Conservation (phyloP, 352 stramenopile genomes). For the Pythium vanterpoolii region DNA sequence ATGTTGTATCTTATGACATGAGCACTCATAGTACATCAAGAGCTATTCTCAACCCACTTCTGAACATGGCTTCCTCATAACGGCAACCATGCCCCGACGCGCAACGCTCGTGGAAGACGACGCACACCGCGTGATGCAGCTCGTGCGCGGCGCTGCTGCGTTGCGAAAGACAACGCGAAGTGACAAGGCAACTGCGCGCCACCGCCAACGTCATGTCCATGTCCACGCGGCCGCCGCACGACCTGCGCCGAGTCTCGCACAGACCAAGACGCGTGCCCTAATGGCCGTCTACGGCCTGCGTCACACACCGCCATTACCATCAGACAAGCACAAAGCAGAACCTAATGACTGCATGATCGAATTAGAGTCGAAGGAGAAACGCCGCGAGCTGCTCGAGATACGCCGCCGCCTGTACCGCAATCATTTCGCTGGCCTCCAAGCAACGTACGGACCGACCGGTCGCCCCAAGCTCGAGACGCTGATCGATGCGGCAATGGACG, state of each 20-base stretch:
- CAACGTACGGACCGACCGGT: conserved; percentile 25
- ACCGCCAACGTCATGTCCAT: too few relatives aligned
- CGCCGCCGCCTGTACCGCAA: conserved; percentile 43
- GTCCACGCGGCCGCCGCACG: neutral
- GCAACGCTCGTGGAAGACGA: conserved; percentile 46
- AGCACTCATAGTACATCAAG: neutral
- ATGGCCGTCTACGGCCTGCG: conserved; percentile 23
- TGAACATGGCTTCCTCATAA: conserved; percentile 14
- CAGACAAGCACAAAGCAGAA: neutral
- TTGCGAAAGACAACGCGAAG: neutral
- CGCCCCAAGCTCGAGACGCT: conserved; percentile 46
- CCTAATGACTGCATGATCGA: neutral
- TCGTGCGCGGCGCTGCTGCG: conserved; percentile 20
- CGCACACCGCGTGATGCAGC: conserved; percentile 48
- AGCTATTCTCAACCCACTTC: neutral
- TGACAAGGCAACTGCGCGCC: neutral
- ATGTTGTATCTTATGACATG: conserved; percentile 3
- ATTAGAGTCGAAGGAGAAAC: conserved; percentile 1
- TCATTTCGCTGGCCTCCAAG: conserved; percentile 42
- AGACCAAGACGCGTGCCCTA: conserved; percentile 19
- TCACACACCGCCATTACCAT: neutral
- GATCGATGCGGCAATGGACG: conserved; percentile 44
- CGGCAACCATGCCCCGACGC: neutral
- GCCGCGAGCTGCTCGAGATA: conserved; percentile 34
- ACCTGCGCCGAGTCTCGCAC: conserved; percentile 4